phyloP scores from a whole-genome alignment of 2,329 filamentous ascomycete genomes.

The Fusarium fujikuroi region DNA sequence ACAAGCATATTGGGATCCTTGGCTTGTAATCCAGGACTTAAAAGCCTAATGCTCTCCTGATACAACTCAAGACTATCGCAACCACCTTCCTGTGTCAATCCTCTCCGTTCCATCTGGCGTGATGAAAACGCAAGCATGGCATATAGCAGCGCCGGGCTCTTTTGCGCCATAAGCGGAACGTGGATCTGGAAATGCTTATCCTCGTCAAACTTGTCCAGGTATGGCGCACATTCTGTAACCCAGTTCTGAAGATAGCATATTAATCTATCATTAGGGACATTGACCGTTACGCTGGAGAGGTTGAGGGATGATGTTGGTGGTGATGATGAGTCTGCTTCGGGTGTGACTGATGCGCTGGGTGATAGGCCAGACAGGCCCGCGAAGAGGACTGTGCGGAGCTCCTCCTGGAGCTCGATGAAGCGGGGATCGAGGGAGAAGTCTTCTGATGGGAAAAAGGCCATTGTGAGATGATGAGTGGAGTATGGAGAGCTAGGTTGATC shows the following conservation, averaged over 20 bases:
- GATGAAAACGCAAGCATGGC: slow-evolving; percentile 65
- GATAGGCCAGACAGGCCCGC: slow-evolving; percentile 45
- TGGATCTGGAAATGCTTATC: slow-evolving; percentile 63
- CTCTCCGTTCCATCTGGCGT: slow-evolving; percentile 61
- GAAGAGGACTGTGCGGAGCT: slow-evolving; percentile 56
- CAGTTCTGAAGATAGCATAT: slow-evolving; percentile 58
- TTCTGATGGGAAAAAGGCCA: slow-evolving; percentile 43
- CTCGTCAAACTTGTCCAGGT: slow-evolving; percentile 66
- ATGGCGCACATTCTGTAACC: slow-evolving; percentile 61
- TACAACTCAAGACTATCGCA: slow-evolving; percentile 64
- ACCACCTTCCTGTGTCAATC: slow-evolving; percentile 56
- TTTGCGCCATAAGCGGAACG: slow-evolving; percentile 60
- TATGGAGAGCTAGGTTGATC: not conserved
- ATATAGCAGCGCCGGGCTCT: slow-evolving; percentile 57
- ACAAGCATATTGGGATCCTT: slow-evolving; percentile 58
- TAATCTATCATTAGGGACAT: slow-evolving; percentile 42
- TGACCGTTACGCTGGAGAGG: slow-evolving; percentile 44
- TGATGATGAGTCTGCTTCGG: slow-evolving; percentile 31
- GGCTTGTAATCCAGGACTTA: slow-evolving; percentile 55
- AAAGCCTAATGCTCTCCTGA: slow-evolving; percentile 60
- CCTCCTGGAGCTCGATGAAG: slow-evolving; percentile 57
- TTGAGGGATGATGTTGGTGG: slow-evolving; percentile 36
- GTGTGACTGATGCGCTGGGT: slow-evolving; percentile 44
- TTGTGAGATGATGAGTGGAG: slow-evolving; percentile 7
- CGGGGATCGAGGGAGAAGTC: slow-evolving; percentile 52